These are phyloP conservation scores for Pyrenula massariospora DNA, from an alignment of 495 filamentous ascomycete species.

Conservation along the genomic window DNA sequence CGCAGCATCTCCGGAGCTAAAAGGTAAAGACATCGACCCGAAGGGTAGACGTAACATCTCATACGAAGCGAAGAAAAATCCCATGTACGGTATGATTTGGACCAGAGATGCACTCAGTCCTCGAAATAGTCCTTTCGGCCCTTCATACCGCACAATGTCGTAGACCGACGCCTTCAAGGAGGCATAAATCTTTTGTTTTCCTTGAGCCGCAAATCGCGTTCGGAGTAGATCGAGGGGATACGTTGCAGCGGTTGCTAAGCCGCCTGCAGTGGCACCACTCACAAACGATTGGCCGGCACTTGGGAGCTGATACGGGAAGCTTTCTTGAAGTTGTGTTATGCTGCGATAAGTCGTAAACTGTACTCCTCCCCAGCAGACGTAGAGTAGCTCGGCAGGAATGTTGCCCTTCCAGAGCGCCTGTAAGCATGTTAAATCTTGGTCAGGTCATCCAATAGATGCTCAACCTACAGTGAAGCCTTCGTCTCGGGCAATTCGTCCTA, in stretches of 20 bases:
- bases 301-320: conserved; percentile 34
- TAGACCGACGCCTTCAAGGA: conserved; percentile 52
- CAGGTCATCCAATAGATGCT: not conserved
- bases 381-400: conserved; percentile 85
- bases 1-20: conserved; percentile 67
- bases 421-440: not conserved
- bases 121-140: conserved; percentile 68
- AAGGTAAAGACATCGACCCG: conserved; percentile 44
- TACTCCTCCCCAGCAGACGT: conserved; percentile 73
- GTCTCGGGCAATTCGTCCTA: conserved; percentile 58
- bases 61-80: conserved; percentile 84
- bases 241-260: conserved; percentile 66
- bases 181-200: conserved; percentile 66
- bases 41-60: conserved; percentile 52
- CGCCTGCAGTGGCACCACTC: conserved; percentile 70
- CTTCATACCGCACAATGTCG: conserved; percentile 69
- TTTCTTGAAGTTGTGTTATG: conserved; percentile 47
- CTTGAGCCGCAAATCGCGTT: conserved; percentile 92
- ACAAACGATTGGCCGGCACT: conserved; percentile 62
- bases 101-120: conserved; percentile 67
- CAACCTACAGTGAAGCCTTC: conserved; percentile 63
- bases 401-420: conserved; percentile 95
- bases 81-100: conserved; percentile 94
- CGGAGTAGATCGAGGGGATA: conserved; percentile 91
- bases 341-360: conserved; percentile 89